phyloP scores from a whole-genome alignment of 129 eudicot species.

The Glebionis coronaria region DNA sequence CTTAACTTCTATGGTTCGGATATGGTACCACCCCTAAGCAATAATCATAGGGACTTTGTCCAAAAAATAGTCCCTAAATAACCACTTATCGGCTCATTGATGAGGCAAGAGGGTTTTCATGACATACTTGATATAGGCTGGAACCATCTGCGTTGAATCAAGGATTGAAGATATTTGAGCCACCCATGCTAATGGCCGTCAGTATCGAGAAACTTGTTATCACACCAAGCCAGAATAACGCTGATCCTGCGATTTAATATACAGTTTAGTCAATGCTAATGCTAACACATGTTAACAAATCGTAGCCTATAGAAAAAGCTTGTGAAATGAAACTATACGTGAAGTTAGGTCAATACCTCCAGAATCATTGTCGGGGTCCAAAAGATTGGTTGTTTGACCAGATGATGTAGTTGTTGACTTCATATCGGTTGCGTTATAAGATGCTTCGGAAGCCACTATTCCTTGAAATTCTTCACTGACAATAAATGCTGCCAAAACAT shows the following conservation, averaged over 20 bases:
- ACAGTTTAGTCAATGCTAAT: conserved; percentile 15
- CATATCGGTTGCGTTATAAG: conserved; percentile 20
- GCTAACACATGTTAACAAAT: no score
- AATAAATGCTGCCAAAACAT: conserved; percentile 75
- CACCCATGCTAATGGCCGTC: conserved; percentile 56
- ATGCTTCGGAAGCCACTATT: conserved; percentile 80
- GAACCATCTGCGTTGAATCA: conserved; percentile 28
- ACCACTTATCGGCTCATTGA: conserved; percentile 4
- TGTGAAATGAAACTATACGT: background rate
- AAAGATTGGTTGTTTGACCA: conserved; percentile 33
- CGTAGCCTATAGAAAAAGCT: background rate
- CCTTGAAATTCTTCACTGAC: conserved; percentile 95
- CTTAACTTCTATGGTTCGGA: conserved; percentile 6
- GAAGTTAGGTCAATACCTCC: conserved; percentile 36
- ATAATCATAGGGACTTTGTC: conserved; percentile 3
- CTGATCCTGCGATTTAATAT: conserved; percentile 48
- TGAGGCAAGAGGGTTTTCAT: background rate
- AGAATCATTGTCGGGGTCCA: conserved; percentile 30
- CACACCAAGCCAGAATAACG: conserved; percentile 66
- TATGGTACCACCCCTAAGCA: background rate
- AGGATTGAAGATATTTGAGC: conserved; percentile 66
- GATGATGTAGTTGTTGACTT: conserved; percentile 23
- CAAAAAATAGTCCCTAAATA: conserved; percentile 3
- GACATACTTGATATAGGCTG: conserved; percentile 3
- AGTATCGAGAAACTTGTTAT: conserved; percentile 53